Conservation (phyloP, 2,329 filamentous ascomycete genomes). For the Nemania sp. region DNA sequence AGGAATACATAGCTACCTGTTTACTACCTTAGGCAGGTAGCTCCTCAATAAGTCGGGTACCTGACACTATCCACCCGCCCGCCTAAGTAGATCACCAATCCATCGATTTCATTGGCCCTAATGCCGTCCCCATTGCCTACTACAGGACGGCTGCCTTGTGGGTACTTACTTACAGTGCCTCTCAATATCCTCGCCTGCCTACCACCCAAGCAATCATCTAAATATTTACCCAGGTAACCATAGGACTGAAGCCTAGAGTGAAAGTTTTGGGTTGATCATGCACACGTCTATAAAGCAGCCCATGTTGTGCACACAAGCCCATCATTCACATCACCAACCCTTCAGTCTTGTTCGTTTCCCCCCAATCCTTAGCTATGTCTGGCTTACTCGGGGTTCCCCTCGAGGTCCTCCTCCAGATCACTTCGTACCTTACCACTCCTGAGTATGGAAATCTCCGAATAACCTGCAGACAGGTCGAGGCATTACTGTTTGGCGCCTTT, state of each 20-base stretch:
- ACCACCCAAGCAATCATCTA: background rate
- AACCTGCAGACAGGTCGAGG: conserved; percentile 67
- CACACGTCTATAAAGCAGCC: conserved; percentile 8
- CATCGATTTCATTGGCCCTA: too few species aligned
- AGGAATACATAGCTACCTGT: too few species aligned
- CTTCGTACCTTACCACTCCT: conserved; percentile 63
- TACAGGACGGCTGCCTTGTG: too few species aligned
- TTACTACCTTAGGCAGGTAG: too few species aligned
- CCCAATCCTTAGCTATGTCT: conserved; percentile 23
- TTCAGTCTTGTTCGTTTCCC: background rate
- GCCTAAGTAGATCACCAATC: too few species aligned
- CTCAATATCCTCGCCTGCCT: background rate
- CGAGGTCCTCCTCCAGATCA: conserved; percentile 70
- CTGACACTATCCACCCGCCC: too few species aligned
- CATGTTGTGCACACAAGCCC: background rate
- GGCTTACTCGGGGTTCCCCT: conserved; percentile 60
- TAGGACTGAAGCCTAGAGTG: background rate
- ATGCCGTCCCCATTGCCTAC: too few species aligned
- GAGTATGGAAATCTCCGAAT: conserved; percentile 68
- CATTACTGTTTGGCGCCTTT: conserved; percentile 66
- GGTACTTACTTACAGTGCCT: background rate
- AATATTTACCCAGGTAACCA: background rate
- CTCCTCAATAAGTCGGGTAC: too few species aligned
- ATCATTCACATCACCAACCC: background rate
- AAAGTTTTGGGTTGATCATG: background rate